phyloP scores from a whole-genome alignment of 1,284 basidiomycete genomes.

The Ustilago trichophora region DNA sequence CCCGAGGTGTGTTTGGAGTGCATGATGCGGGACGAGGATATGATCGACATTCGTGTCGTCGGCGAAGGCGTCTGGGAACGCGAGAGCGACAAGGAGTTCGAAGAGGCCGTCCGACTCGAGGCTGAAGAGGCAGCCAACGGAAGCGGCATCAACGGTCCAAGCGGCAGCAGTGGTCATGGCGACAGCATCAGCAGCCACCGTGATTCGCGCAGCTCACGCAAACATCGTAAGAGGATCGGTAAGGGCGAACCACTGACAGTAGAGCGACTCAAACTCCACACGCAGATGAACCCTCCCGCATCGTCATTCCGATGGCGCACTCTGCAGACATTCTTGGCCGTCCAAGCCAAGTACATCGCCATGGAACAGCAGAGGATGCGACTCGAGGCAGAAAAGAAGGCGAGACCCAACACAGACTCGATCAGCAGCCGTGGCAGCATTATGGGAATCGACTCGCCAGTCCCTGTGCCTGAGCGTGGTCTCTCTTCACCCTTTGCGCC shows the following conservation, averaged over 20 bases:
- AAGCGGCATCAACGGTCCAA: not conserved
- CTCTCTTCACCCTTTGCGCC: constrained; percentile 31
- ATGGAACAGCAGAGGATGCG: constrained; percentile 65
- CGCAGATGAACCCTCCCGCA: constrained; percentile 74
- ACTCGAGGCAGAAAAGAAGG: constrained; percentile 31
- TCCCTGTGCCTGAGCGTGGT: constrained; percentile 7
- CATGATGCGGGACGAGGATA: constrained; percentile 98
- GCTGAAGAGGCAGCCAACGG: constrained; percentile 51
- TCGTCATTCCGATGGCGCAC: constrained; percentile 70
- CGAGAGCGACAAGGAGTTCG: constrained; percentile 82
- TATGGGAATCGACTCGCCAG: constrained; percentile 10
- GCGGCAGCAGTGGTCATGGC: constrained; percentile 18
- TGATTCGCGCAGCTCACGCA: constrained; percentile 47
- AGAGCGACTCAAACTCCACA: constrained; percentile 78
- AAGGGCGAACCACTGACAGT: constrained; percentile 66
- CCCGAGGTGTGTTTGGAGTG: constrained; percentile 92
- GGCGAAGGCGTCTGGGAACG: constrained; percentile 89
- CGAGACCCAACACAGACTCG: constrained; percentile 13
- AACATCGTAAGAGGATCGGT: constrained; percentile 71
- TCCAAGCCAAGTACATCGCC: constrained; percentile 69
- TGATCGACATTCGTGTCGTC: constrained; percentile 91
- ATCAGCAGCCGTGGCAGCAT: constrained; percentile 35
- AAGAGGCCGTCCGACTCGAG: constrained; percentile 81
- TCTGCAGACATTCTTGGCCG: constrained; percentile 69
- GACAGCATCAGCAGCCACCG: constrained; percentile 39